phyloP scores from a whole-genome alignment of 208 protist species.

The Leishmania braziliensis region DNA sequence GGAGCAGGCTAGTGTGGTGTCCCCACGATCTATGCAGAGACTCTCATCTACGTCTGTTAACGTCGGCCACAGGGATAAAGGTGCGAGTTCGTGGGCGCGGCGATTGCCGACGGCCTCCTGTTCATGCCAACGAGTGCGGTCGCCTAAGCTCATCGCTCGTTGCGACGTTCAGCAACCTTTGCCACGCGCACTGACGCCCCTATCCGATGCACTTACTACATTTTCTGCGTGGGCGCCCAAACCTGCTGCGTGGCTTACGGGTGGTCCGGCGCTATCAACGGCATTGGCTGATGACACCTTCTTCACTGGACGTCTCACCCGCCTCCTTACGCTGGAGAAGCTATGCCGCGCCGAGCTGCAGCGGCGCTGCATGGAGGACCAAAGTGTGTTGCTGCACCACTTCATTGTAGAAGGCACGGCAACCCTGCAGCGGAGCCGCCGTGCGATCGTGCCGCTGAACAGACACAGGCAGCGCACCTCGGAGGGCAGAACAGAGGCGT shows the following conservation, averaged over 20 bases:
- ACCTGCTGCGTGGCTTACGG: neutral
- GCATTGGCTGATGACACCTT: constrained; percentile 5
- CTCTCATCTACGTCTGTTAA: neutral
- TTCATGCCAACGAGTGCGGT: neutral
- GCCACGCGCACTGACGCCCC: neutral
- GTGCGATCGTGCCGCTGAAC: neutral
- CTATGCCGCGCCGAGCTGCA: constrained; percentile 34
- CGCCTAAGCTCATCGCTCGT: neutral
- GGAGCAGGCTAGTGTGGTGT: neutral
- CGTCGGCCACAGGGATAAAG: neutral
- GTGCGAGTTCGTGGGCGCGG: neutral
- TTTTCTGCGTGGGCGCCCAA: neutral
- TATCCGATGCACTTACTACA: neutral
- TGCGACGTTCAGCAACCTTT: neutral
- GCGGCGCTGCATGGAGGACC: constrained; percentile 35
- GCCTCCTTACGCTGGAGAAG: constrained; percentile 32
- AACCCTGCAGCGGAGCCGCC: constrained; percentile 13
- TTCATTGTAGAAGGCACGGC: constrained; percentile 40
- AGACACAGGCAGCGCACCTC: neutral
- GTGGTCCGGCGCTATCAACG: neutral
- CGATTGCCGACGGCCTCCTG: neutral
- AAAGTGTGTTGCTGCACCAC: constrained; percentile 32
- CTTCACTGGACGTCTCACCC: constrained; percentile 15
- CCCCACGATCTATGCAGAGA: neutral
- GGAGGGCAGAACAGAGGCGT: neutral